A percentile compares a stretch with the other conserved stretches of the same genome.
These are phyloP conservation scores for Penicillium nordicum DNA, from an alignment of 2,329 filamentous ascomycete species.

Conservation along the genomic window DNA sequence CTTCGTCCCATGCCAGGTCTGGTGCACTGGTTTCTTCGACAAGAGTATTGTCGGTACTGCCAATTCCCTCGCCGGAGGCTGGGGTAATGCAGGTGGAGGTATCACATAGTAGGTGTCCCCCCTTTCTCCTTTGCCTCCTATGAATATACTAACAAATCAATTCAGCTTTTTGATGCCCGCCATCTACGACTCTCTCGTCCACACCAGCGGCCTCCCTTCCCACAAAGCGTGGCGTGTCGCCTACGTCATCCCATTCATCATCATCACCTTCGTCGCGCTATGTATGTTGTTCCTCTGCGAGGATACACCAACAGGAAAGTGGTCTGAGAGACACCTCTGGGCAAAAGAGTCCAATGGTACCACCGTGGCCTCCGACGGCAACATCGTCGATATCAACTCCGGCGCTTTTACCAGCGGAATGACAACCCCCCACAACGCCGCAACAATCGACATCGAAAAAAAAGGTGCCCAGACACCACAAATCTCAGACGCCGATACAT, in stretches of 20 bases:
- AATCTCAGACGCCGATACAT: constrained; percentile 37
- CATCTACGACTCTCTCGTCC: constrained; percentile 73
- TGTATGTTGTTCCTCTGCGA: constrained; percentile 69
- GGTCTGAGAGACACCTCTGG: constrained; percentile 66
- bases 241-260: constrained; percentile 78
- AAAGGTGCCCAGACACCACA: constrained; percentile 27
- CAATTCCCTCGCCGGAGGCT: constrained; percentile 79
- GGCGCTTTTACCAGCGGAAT: constrained; percentile 21
- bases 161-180: constrained; percentile 78
- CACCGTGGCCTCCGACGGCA: constrained; percentile 19
- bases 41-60: constrained; percentile 87
- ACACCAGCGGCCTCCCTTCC: constrained; percentile 55
- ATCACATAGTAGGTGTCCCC: constrained; percentile 63
- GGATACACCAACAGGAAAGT: constrained; percentile 78
- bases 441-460: constrained; percentile 33
- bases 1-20: constrained; percentile 70
- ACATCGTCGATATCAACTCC: constrained; percentile 32
- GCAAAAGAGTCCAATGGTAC: constrained; percentile 43
- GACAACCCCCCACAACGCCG: constrained; percentile 20
- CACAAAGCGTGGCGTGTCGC: constrained; percentile 78
- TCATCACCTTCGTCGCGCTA: constrained; percentile 65
- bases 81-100: constrained; percentile 83
- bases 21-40: constrained; percentile 90
- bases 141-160: background rate
- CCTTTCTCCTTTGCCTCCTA: background rate